Evolutionary conservation across 371 early-diverging fungal genomes (phyloP).

Genomic region (Nematocida parisii): DNA sequence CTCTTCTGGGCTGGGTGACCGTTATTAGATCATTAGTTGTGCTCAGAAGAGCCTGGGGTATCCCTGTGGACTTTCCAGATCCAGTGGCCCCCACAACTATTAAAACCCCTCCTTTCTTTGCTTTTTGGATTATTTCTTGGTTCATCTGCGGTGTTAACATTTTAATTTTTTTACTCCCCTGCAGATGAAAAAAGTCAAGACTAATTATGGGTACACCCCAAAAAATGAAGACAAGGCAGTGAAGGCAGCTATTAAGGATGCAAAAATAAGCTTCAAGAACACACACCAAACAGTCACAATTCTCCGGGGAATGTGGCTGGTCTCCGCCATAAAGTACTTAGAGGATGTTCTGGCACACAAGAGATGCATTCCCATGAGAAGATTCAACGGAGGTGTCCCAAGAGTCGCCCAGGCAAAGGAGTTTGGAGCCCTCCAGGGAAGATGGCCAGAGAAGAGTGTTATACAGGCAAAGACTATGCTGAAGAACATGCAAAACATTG

Average conservation of each 20-base stretch:
- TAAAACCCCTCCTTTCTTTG: conserved; percentile 37
- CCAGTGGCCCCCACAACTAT: conserved; percentile 70
- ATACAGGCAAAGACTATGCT: conserved; percentile 84
- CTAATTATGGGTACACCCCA: conserved; percentile 52
- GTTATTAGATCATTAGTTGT: conserved; percentile 49
- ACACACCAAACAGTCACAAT: conserved; percentile 92
- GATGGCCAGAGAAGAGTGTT: conserved; percentile 96
- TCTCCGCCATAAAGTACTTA: conserved; percentile 87
- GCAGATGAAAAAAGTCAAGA: conserved; percentile 48
- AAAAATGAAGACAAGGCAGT: conserved; percentile 63
- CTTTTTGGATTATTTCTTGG: conserved; percentile 53
- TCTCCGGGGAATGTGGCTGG: conserved; percentile 84
- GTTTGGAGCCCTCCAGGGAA: conserved; percentile 74
- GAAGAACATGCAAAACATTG: conserved; percentile 92
- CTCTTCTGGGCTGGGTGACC: conserved; percentile 70
- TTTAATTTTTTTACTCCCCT: conserved; percentile 43
- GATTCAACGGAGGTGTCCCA: conserved; percentile 92
- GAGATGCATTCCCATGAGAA: conserved; percentile 92
- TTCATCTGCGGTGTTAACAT: conserved; percentile 17
- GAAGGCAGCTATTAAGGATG: conserved; percentile 64
- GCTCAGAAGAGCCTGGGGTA: conserved; percentile 62
- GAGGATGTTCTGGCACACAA: conserved; percentile 88
- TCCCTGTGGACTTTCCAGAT: conserved; percentile 70
- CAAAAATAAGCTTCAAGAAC: conserved; percentile 77
- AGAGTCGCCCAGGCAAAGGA: conserved; percentile 93